A percentile compares a stretch with the other conserved stretches of the same genome.
These are phyloP conservation scores for Boletellus ananas DNA, from an alignment of 768 basidiomycete genomes.

Conservation along the genomic window DNA sequence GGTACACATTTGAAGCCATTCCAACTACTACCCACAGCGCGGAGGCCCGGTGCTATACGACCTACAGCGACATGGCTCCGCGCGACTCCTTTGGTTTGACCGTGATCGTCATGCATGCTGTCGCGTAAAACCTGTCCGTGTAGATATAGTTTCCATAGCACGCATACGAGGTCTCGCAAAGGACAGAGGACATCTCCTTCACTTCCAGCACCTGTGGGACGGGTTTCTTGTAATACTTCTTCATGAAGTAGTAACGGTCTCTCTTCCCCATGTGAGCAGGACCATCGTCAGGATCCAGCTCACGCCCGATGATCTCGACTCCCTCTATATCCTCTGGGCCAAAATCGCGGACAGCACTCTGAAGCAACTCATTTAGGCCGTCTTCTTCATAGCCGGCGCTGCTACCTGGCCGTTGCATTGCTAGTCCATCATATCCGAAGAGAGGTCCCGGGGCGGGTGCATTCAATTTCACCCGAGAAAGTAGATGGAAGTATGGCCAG, in stretches of 20 bases:
- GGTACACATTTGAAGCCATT: too few species aligned
- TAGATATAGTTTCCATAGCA: not conserved
- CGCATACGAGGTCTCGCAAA: not conserved
- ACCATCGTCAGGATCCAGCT: not conserved
- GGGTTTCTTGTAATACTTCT: not conserved
- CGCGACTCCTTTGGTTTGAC: not conserved
- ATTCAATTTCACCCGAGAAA: not conserved
- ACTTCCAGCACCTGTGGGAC: slow-evolving; percentile 2
- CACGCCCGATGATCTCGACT: not conserved
- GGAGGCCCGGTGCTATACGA: too few species aligned
- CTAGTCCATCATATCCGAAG: not conserved
- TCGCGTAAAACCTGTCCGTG: not conserved
- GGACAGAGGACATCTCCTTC: not conserved
- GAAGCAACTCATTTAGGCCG: not conserved
- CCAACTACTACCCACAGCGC: too few species aligned
- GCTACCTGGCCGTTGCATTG: not conserved
- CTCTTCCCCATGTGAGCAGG: not conserved
- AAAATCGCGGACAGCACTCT: accelerated
- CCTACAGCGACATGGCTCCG: too few species aligned
- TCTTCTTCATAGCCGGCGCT: too few species aligned
- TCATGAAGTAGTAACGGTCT: not conserved
- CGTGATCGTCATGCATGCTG: not conserved
- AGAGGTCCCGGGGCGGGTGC: too few species aligned
- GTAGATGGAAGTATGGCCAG: not conserved
- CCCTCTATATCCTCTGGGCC: not conserved